phyloP scores from a whole-genome alignment of 2,329 filamentous ascomycete genomes.

The Colletotrichum endophyticum region DNA sequence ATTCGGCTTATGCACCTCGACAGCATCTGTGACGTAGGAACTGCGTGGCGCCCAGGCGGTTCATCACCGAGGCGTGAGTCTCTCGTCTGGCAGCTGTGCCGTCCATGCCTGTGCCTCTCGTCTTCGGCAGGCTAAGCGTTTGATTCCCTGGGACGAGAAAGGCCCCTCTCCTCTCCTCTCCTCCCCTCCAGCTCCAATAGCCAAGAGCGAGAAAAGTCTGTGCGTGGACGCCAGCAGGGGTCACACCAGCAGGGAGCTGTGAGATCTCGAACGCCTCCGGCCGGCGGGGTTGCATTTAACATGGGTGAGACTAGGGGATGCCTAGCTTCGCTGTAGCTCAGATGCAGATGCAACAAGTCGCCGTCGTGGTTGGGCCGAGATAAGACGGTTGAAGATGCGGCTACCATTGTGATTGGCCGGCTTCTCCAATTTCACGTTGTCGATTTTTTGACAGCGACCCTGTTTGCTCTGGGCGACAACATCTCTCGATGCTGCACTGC shows the following conservation, averaged over 20 bases:
- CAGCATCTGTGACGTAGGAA: conserved; percentile 15
- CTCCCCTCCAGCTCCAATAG: conserved; percentile 1
- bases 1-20: conserved; percentile 1
- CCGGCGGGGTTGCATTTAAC: conserved; percentile 10
- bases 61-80: conserved; percentile 1
- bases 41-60: not conserved
- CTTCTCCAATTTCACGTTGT: conserved; percentile 44
- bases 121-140: conserved; percentile 2
- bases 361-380: conserved; percentile 44
- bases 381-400: conserved; percentile 37
- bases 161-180: not conserved
- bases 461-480: not conserved
- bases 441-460: conserved; percentile 26
- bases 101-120: not conserved
- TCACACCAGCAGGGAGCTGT: conserved; percentile 1
- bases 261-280: conserved; percentile 19
- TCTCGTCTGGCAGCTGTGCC: not conserved
- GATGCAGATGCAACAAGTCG: conserved; percentile 12
- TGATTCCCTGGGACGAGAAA: not conserved
- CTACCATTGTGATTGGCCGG: conserved; percentile 40
- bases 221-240: conserved; percentile 7
- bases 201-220: conserved; percentile 15
- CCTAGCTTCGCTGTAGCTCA: conserved; percentile 6
- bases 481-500: not conserved
- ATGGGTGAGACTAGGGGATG: conserved; percentile 9